phyloP scores from a whole-genome alignment of 148 eudicot species.

The Camellia lanceoleosa region DNA sequence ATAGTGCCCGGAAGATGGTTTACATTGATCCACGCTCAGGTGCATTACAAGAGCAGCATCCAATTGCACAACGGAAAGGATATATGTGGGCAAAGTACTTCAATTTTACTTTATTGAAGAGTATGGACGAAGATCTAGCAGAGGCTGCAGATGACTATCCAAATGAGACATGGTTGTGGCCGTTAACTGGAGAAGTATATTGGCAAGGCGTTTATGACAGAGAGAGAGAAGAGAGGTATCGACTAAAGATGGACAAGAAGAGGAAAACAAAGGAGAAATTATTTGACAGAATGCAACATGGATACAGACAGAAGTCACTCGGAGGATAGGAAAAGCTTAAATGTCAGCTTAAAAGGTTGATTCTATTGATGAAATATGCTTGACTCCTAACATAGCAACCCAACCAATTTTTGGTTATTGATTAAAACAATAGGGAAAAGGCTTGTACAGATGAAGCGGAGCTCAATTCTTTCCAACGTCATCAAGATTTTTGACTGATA shows the following conservation, averaged over 20 bases:
- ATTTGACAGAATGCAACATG: slow-evolving; percentile 64
- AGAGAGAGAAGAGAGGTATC: slow-evolving; percentile 85
- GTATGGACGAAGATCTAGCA: slow-evolving; percentile 97
- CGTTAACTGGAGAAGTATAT: slow-evolving; percentile 83
- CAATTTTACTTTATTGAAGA: slow-evolving; percentile 62
- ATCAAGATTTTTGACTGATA: slow-evolving; percentile 8
- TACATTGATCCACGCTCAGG: slow-evolving; percentile 79
- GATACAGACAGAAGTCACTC: slow-evolving; percentile 83
- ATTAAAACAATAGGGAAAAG: background rate
- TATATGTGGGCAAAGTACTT: slow-evolving; percentile 89
- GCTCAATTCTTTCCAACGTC: slow-evolving; percentile 1
- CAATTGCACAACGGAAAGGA: slow-evolving; percentile 62
- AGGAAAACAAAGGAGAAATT: slow-evolving; percentile 75
- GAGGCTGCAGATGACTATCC: slow-evolving; percentile 89
- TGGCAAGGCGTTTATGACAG: slow-evolving; percentile 97
- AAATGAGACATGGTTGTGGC: slow-evolving; percentile 84
- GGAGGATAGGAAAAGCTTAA: slow-evolving; percentile 37
- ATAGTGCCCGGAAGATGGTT: slow-evolving; percentile 85
- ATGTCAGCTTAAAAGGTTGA: background rate
- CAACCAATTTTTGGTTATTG: background rate
- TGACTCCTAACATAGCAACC: background rate
- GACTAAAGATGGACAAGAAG: slow-evolving; percentile 95
- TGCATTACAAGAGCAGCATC: slow-evolving; percentile 77
- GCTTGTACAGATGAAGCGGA: background rate
- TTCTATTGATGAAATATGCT: background rate